A percentile compares a stretch with the other conserved stretches of the same genome.
Evolutionary conservation across 2,329 filamentous ascomycete species (phyloP).

Genomic region (Raffaelea albimanens): DNA sequence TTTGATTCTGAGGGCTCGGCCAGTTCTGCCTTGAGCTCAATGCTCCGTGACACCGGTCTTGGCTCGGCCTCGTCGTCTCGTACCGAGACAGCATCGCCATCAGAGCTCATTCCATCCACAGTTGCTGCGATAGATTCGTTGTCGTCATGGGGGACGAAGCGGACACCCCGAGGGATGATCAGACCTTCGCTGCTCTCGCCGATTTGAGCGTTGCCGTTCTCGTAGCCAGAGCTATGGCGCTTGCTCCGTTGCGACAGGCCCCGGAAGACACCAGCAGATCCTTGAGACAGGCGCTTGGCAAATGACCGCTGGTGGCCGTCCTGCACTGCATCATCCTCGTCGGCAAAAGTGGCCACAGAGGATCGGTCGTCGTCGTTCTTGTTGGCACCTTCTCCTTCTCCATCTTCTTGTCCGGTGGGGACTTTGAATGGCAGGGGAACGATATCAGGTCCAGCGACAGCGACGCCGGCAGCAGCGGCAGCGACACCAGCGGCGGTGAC

Average conservation of each 20-base stretch:
- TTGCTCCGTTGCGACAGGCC: slow-evolving; percentile 30
- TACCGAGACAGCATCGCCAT: slow-evolving; percentile 25
- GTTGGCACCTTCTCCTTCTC: background rate
- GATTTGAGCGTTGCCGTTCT: slow-evolving; percentile 4
- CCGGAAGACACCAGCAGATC: slow-evolving; percentile 34
- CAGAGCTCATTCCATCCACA: slow-evolving; percentile 41
- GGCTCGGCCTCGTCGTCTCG: slow-evolving; percentile 5
- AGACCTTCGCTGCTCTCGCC: slow-evolving; percentile 37
- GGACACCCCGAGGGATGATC: slow-evolving; percentile 23
- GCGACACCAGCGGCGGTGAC: background rate
- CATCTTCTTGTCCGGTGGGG: background rate
- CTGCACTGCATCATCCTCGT: slow-evolving; percentile 39
- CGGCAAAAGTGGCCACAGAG: slow-evolving; percentile 62
- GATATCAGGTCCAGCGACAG: slow-evolving; percentile 45
- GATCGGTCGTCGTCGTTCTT: slow-evolving; percentile 46
- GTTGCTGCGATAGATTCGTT: slow-evolving; percentile 48
- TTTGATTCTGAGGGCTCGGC: slow-evolving; percentile 7
- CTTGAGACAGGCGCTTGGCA: slow-evolving; percentile 38
- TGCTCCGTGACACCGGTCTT: slow-evolving; percentile 7
- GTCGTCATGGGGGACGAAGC: slow-evolving; percentile 31
- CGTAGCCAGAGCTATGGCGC: slow-evolving; percentile 15
- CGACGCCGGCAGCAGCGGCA: background rate
- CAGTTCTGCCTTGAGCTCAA: slow-evolving; percentile 32
- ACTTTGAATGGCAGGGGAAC: slow-evolving; percentile 54
- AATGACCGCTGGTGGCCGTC: slow-evolving; percentile 24